These are phyloP conservation scores for Saposhnikovia divaricata DNA, from an alignment of 129 eudicot genomes.

Conservation along the genomic window DNA sequence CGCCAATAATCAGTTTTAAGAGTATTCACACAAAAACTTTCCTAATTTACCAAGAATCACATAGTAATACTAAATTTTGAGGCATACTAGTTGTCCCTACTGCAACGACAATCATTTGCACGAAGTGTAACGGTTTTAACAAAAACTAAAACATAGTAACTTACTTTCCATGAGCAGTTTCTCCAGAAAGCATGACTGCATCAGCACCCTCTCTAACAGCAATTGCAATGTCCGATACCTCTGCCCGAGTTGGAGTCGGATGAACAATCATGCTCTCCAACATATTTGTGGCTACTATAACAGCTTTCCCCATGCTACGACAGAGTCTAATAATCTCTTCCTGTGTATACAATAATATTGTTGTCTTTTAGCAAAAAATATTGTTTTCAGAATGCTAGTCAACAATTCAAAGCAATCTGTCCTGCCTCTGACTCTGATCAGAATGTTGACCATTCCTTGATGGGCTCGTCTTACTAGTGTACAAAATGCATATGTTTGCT, in stretches of 20 bases:
- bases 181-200: slow-evolving; percentile 99
- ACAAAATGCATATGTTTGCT: slow-evolving; percentile 6
- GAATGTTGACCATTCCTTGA: not conserved
- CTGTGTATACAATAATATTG: slow-evolving; percentile 20
- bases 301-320: slow-evolving; percentile 97
- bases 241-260: slow-evolving; percentile 98
- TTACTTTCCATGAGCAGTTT: slow-evolving; percentile 98
- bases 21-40: not conserved
- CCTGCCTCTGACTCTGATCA: not conserved
- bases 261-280: slow-evolving; percentile 97
- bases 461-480: not conserved
- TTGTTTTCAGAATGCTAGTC: not conserved
- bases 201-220: slow-evolving; percentile 98
- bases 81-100: not conserved
- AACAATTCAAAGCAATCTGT: not conserved
- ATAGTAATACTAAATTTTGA: not conserved
- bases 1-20: not conserved
- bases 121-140: not conserved
- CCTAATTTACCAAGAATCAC: not conserved
- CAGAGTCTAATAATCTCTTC: slow-evolving; percentile 86
- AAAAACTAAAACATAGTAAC: slow-evolving; percentile 13
- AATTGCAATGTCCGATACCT: slow-evolving; percentile 95
- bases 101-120: slow-evolving; percentile 4
- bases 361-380: not conserved
- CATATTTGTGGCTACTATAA: slow-evolving; percentile 95